These are phyloP conservation scores for Theileria parva DNA, from an alignment of 169 alveolate genomes.

Conservation along the genomic window DNA sequence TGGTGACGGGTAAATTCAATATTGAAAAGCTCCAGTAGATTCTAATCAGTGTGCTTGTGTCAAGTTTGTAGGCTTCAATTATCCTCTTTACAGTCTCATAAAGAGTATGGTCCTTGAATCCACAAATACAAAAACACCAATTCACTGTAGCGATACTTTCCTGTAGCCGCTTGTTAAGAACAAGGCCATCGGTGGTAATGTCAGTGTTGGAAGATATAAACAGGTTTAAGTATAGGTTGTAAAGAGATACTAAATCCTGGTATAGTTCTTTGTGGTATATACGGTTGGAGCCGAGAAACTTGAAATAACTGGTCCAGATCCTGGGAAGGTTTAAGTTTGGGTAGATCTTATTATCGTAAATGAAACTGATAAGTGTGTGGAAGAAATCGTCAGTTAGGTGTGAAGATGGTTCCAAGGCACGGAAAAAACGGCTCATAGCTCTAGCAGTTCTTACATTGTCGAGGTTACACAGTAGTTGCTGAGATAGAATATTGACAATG, in stretches of 20 bases:
- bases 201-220: not conserved
- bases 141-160: slow-evolving; percentile 47
- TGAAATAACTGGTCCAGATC: slow-evolving; percentile 54
- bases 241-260: slow-evolving; percentile 27
- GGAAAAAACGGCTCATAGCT: slow-evolving; percentile 37
- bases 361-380: slow-evolving; percentile 36
- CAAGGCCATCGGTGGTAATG: not conserved
- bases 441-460: slow-evolving; percentile 13
- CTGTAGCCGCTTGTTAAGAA: slow-evolving; percentile 22
- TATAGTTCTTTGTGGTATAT: slow-evolving; percentile 39
- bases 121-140: slow-evolving; percentile 33
- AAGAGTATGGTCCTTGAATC: not conserved
- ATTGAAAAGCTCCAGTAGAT: slow-evolving; percentile 11
- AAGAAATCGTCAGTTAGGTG: slow-evolving; percentile 46
- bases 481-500: slow-evolving; percentile 9
- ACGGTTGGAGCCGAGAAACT: slow-evolving; percentile 55
- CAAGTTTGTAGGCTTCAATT: not conserved
- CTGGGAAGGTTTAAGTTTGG: slow-evolving; percentile 30
- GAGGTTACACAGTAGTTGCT: slow-evolving; percentile 17
- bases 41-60: not conserved
- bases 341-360: slow-evolving; percentile 34
- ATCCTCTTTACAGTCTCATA: not conserved
- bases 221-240: slow-evolving; percentile 7
- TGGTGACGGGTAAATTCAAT: not conserved
- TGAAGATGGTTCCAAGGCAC: slow-evolving; percentile 30